These are phyloP conservation scores for Noccaea bulbosa DNA, from an alignment of 345 rosid species.

Conservation along the genomic window DNA sequence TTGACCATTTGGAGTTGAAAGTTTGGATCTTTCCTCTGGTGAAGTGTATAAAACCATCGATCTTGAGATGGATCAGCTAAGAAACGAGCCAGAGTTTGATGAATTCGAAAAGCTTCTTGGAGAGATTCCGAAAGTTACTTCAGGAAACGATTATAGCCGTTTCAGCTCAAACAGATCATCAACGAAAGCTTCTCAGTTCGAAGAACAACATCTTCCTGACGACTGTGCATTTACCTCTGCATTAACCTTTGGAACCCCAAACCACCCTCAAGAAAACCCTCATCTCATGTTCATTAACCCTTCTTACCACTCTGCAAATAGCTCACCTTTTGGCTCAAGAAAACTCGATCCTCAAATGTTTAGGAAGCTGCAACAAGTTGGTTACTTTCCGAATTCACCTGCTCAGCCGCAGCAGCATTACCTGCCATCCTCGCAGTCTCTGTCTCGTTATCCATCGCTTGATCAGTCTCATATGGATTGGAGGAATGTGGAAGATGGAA, in stretches of 20 bases:
- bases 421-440: constrained; percentile 50
- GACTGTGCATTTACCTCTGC: constrained; percentile 62
- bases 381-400: constrained; percentile 50
- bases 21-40: not conserved
- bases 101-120: constrained; percentile 80
- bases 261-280: constrained; percentile 30
- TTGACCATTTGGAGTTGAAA: constrained; percentile 31
- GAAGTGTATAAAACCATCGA: not conserved
- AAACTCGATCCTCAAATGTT: constrained; percentile 46
- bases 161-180: constrained; percentile 48
- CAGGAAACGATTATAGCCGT: constrained; percentile 43
- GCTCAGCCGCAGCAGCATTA: constrained; percentile 56
- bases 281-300: constrained; percentile 43
- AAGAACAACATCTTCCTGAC: constrained; percentile 59
- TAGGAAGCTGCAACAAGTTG: constrained; percentile 54
- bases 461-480: constrained; percentile 54
- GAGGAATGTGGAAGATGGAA: constrained; percentile 48
- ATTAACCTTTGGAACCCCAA: constrained; percentile 43
- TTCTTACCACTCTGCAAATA: constrained; percentile 44
- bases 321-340: constrained; percentile 45
- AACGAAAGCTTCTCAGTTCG: constrained; percentile 38
- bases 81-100: constrained; percentile 62
- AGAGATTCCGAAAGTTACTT: constrained; percentile 81
- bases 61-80: constrained; percentile 59
- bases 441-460: constrained; percentile 49